Evolutionary conservation across 2,329 filamentous ascomycete species (phyloP).

Genomic region (Phyllosticta paracitricarpa): DNA sequence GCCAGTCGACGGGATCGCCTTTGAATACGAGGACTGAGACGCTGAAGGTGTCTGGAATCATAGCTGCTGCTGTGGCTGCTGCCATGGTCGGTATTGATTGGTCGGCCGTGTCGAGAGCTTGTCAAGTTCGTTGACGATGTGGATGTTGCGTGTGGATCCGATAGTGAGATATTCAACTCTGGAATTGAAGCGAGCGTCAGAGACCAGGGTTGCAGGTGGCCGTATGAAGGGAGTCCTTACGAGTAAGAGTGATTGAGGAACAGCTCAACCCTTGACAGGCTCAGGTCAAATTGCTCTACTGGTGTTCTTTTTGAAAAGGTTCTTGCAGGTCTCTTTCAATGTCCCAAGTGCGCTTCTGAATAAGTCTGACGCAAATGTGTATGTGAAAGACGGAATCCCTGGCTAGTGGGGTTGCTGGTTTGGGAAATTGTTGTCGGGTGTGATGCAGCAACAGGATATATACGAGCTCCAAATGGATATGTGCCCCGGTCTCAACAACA

Average conservation of each 20-base stretch:
- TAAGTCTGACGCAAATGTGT: neutral
- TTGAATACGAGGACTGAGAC: conserved; percentile 7
- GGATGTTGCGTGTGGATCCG: neutral
- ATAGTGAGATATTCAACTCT: neutral
- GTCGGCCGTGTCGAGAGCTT: neutral
- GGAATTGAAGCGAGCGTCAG: neutral
- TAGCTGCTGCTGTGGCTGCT: neutral
- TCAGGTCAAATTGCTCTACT: neutral
- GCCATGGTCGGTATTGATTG: neutral
- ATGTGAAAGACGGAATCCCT: neutral
- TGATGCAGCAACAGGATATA: neutral
- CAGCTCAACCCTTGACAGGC: neutral
- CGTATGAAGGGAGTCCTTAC: neutral
- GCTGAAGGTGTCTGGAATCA: neutral
- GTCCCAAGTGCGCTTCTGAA: neutral
- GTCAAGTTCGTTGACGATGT: neutral
- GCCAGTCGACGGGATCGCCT: conserved; percentile 6
- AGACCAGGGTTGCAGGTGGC: neutral
- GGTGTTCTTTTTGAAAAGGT: neutral
- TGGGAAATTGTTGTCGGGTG: neutral
- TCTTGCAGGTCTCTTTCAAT: neutral
- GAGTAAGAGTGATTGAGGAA: neutral
- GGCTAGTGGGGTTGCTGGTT: neutral
- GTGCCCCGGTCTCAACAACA: neutral
- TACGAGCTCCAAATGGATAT: neutral